Percentiles rank a stretch among this genome's conserved stretches.
Evolutionary conservation across 2,329 filamentous ascomycete species (phyloP).

Genomic region (Celoporthe dispersa): DNA sequence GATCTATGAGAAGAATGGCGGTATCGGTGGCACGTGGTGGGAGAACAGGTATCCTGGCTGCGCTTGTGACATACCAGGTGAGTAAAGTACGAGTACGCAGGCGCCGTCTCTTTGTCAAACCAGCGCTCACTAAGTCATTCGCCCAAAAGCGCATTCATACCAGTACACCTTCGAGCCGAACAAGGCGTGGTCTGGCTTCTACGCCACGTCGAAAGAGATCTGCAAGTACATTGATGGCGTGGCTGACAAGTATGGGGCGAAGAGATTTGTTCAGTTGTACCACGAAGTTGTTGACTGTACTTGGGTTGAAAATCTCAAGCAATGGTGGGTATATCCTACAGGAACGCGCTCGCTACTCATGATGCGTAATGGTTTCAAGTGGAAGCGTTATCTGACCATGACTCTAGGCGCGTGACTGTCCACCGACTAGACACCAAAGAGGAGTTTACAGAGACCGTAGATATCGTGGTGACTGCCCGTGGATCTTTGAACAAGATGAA

Average conservation of each 20-base stretch:
- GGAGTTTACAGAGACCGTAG: constrained; percentile 11
- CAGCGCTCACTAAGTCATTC: neutral
- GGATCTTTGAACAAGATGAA: constrained; percentile 21
- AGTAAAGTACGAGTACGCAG: neutral
- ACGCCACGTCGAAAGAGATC: constrained; percentile 34
- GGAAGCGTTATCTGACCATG: neutral
- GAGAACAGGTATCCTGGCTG: constrained; percentile 34
- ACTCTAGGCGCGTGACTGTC: constrained; percentile 5
- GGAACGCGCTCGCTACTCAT: neutral
- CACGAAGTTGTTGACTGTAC: constrained; percentile 46
- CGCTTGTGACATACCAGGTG: constrained; percentile 24
- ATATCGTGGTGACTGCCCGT: constrained; percentile 18
- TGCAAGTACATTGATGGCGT: constrained; percentile 40
- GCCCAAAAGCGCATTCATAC: constrained; percentile 17
- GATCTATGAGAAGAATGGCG: constrained; percentile 40
- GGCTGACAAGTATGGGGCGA: constrained; percentile 38
- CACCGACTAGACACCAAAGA: neutral
- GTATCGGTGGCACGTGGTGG: constrained; percentile 37
- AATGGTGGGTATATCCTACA: neutral
- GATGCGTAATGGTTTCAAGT: neutral
- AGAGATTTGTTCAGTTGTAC: constrained; percentile 49
- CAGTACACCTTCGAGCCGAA: constrained; percentile 23
- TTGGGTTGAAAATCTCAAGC: constrained; percentile 42
- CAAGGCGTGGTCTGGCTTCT: constrained; percentile 27
- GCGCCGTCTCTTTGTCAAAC: neutral